These are phyloP conservation scores for Suillus lakei DNA, from an alignment of 768 basidiomycete genomes.

Conservation along the genomic window DNA sequence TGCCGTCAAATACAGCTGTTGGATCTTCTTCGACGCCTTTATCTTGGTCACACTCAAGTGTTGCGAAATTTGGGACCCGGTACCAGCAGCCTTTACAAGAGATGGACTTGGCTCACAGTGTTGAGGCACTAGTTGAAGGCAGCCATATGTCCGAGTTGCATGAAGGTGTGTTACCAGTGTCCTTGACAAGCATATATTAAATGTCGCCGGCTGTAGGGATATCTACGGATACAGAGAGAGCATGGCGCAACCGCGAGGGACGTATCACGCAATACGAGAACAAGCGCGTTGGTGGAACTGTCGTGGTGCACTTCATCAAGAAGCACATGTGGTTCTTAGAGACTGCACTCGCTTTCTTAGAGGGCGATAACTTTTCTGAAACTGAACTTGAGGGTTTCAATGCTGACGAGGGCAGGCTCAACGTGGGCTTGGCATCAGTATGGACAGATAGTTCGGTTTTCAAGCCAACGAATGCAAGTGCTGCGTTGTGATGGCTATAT, in stretches of 20 bases:
- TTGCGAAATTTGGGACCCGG: constrained; percentile 80
- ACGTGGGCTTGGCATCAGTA: constrained; percentile 28
- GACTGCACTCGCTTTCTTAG: constrained; percentile 86
- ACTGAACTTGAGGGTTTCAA: constrained; percentile 26
- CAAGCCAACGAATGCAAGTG: constrained; percentile 19
- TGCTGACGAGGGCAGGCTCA: constrained; percentile 17
- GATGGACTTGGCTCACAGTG: constrained; percentile 67
- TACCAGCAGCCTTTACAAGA: constrained; percentile 74
- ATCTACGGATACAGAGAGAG: constrained; percentile 61
- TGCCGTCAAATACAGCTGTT: constrained; percentile 25
- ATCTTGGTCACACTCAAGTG: constrained; percentile 80
- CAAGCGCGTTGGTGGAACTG: constrained; percentile 85
- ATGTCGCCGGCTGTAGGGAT: constrained; percentile 45
- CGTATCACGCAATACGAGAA: constrained; percentile 64
- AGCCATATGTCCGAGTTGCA: constrained; percentile 77
- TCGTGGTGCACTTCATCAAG: constrained; percentile 98
- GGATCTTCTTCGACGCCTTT: constrained; percentile 47
- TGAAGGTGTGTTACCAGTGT: constrained; percentile 51
- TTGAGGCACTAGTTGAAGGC: constrained; percentile 94
- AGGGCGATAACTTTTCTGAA: constrained; percentile 74
- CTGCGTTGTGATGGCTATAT: constrained; percentile 9
- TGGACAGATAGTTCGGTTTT: constrained; percentile 35
- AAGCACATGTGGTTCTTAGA: constrained; percentile 96
- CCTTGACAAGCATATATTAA: background rate
- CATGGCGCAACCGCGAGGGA: constrained; percentile 78